These are phyloP conservation scores for Cyberlindnera americana DNA, from an alignment of 805 yeast genomes.

Conservation along the genomic window DNA sequence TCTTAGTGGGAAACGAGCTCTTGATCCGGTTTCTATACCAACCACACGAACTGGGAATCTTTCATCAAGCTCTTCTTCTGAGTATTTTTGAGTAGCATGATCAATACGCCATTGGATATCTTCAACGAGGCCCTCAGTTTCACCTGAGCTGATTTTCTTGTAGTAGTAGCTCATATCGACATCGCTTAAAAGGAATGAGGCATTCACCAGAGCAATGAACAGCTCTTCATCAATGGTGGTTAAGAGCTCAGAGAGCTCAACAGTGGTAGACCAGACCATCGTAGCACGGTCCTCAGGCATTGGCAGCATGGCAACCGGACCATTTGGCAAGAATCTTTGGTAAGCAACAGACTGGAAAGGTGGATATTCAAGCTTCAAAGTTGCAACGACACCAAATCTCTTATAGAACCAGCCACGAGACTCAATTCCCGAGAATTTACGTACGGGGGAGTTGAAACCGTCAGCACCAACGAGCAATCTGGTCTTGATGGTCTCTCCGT, in stretches of 20 bases:
- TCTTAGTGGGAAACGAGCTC: constrained; percentile 87
- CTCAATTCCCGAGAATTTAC: constrained; percentile 74
- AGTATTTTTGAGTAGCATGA: constrained; percentile 33
- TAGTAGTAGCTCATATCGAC: constrained; percentile 75
- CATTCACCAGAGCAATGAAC: constrained; percentile 73
- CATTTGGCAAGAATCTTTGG: constrained; percentile 89
- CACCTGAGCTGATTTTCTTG: constrained; percentile 35
- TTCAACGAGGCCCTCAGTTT: constrained; percentile 45
- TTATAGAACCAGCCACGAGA: constrained; percentile 91
- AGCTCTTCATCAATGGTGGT: constrained; percentile 54
- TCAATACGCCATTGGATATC: constrained; percentile 74
- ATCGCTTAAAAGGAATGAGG: constrained; percentile 76
- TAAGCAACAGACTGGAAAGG: constrained; percentile 76
- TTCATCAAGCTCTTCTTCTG: constrained; percentile 48
- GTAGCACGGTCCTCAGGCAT: constrained; percentile 85
- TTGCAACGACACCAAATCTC: constrained; percentile 90
- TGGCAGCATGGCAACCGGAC: constrained; percentile 91
- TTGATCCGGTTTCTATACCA: constrained; percentile 54
- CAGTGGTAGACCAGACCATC: constrained; percentile 88
- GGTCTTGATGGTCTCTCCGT: constrained; percentile 61
- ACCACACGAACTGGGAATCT: constrained; percentile 64
- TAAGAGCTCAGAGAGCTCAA: constrained; percentile 64
- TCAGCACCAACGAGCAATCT: constrained; percentile 92
- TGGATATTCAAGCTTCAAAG: constrained; percentile 69
- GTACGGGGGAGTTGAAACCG: constrained; percentile 91